Percentiles rank a stretch among this genome's conserved stretches.
Evolutionary conservation across 495 filamentous ascomycete species (phyloP).

Genomic region (Xylaria flabelliformis): DNA sequence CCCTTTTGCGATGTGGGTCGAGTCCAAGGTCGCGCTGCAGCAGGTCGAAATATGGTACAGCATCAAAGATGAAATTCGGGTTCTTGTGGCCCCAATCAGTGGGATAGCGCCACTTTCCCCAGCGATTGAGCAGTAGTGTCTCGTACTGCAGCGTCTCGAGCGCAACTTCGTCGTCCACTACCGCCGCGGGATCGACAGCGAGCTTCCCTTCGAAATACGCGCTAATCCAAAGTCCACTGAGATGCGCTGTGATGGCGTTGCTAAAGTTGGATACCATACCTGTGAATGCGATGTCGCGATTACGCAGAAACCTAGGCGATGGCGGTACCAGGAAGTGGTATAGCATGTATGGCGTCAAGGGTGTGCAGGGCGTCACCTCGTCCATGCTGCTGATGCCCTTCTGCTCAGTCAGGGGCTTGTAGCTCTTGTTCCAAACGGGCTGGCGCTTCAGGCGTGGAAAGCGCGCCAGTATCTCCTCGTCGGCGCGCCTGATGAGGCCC

Average conservation of each 20-base stretch:
- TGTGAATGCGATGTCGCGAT: slow-evolving; percentile 69
- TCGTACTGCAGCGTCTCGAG: slow-evolving; percentile 53
- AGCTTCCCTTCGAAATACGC: slow-evolving; percentile 62
- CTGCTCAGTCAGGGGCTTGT: slow-evolving; percentile 50
- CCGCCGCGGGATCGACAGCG: slow-evolving; percentile 30
- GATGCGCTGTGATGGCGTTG: slow-evolving; percentile 67
- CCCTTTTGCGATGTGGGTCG: slow-evolving; percentile 48
- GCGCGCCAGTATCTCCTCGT: slow-evolving; percentile 67
- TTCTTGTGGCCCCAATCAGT: slow-evolving; percentile 67
- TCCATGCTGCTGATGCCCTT: slow-evolving; percentile 44
- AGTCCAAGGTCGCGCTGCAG: slow-evolving; percentile 70
- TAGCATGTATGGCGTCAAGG: slow-evolving; percentile 55
- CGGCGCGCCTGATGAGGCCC: slow-evolving; percentile 51
- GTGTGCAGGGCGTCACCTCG: slow-evolving; percentile 42
- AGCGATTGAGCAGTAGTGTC: slow-evolving; percentile 69
- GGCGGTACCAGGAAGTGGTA: slow-evolving; percentile 76
- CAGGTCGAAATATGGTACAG: slow-evolving; percentile 77
- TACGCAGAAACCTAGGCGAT: slow-evolving; percentile 52
- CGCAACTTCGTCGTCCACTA: slow-evolving; percentile 33
- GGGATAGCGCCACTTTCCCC: slow-evolving; percentile 72
- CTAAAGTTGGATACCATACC: slow-evolving; percentile 70
- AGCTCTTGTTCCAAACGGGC: slow-evolving; percentile 50
- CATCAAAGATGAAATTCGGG: slow-evolving; percentile 79
- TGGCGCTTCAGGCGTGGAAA: slow-evolving; percentile 68
- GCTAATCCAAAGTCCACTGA: slow-evolving; percentile 74